Base-by-base conservation (phyloP, 208 protist species). In the Polymyxa betae region DNA sequence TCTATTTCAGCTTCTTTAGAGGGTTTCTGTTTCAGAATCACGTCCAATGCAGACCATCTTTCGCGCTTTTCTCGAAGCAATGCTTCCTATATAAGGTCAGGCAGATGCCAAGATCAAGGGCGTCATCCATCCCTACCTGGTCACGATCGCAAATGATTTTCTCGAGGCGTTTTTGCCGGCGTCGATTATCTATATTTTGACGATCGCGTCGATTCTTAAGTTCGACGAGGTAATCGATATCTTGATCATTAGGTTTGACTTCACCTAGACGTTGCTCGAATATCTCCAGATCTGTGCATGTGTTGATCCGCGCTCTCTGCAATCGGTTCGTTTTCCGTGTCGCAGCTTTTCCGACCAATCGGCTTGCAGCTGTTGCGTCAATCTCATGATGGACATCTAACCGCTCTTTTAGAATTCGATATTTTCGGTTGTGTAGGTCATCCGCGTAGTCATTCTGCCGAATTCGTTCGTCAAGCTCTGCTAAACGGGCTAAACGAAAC, bases 381-480 rank as follows among this genome's bases (percentile, higher is more conserved):
- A 5, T 60, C 12, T 60, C 24, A 29, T 24, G 49, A 60, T 60
- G 12, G 49, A 24, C 49, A 5, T 60, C 49, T 5, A 24, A 5
- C 12, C 49, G 49, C 12, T 24, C 12, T 24, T 60, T 60, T 24
- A 5, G 35, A 35, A 38, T 5, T 20, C 40, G 5, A 12, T 38
- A 43, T 20, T 82, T 5, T 82, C 72, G 72, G 5, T 5, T 40
- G n/a, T 12, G 5, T 35, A 35, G 35, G 16, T 82, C 72, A n/a
- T 5, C 72, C 16, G 72, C 72, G 72, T 82, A 82, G 72, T 82
- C 72, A 35, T 43, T 35, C 40, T 82, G 72, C 35, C 72, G 72
- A 82, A 82, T 82, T 43, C 72, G 5, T 43, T 82, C 72, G 72
- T 82, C 72, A 5, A 82, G n/a, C 72, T 82, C 72, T 12, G 72